Percentiles rank a stretch among this genome's conserved stretches.
Evolutionary conservation across 495 filamentous ascomycete species (phyloP).

Genomic region (Neurospora sp.): DNA sequence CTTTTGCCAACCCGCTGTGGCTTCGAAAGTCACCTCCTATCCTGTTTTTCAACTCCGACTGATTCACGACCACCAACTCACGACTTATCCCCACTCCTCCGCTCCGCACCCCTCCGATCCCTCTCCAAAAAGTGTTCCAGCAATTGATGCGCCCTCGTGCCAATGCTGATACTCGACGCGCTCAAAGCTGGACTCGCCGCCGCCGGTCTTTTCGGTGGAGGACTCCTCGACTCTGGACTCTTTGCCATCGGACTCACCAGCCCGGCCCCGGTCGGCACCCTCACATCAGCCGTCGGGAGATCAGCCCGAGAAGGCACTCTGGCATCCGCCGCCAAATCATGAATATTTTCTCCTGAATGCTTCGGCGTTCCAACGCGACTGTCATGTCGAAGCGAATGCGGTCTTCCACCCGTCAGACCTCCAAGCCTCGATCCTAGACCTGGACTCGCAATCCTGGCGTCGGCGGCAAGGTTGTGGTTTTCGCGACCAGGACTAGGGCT

Average conservation of each 20-base stretch:
- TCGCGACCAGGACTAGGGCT: constrained; percentile 8
- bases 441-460: constrained; percentile 6
- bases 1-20: no score
- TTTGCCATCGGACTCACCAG: background rate
- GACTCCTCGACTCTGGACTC: background rate
- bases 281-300: background rate
- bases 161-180: background rate
- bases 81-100: background rate
- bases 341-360: background rate
- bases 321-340: background rate
- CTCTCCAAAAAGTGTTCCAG: constrained; percentile 14
- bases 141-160: constrained; percentile 10
- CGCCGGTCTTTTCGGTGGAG: background rate
- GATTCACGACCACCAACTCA: background rate
- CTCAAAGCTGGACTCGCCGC: background rate
- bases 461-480: constrained; percentile 8
- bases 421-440: background rate
- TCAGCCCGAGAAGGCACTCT: background rate
- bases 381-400: background rate
- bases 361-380: background rate
- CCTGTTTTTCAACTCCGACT: no score
- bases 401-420: background rate
- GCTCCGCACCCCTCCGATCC: constrained; percentile 5
- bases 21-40: no score
- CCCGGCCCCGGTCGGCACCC: background rate